Base-by-base conservation (phyloP, 768 basidiomycete species). In the Lentinula raphanica region DNA sequence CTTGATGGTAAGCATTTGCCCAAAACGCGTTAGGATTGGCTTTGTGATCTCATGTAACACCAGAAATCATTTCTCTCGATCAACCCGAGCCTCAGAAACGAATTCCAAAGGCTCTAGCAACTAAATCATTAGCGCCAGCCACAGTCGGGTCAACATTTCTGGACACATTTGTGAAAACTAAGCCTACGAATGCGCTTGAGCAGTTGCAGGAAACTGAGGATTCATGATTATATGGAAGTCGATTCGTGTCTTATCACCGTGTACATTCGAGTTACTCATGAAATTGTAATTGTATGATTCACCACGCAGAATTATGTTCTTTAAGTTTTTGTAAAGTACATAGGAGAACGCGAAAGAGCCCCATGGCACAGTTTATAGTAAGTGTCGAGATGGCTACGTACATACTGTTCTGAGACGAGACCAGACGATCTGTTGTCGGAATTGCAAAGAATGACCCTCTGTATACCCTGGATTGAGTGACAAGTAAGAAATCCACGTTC, bases 1-100 rank as follows among this genome's bases (percentile, higher is more conserved):
- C 78, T 92, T 5, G 86, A 90, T 70, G 90, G 90, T 89, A 62
- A 15, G 72, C 55, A 19, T 23, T 25, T 31, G 5, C 44, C 12
- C 23, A 48, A n/a, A 19, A 35, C 2, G 5, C 25, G 28, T 5
- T 31, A 23, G 31, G 12, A 13, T 9, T 48, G 5, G 25, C 28
- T 29, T 38, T 21, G 7, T 29, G 4, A 11, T 23, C 4, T 48
- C 15, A 11, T 35, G 13, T 19, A n/a, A 15, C 7, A n/a, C 40
- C 11, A 57, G 56, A 57, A 19, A 57, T 57, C 15, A 49, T 57
- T 31, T 48, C 56, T 35, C 15, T 49, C 13, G n/a, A 25, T 21
- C 54, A 56, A 28, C 35, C 56, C 7, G 45, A 36, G 5, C 31
- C 56, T 27, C 56, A 42, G 27, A 57, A 57, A 38, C 56, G 56